Evolutionary conservation across 1,284 basidiomycete genomes (phyloP).

Genomic region (Puccinia polysora): DNA sequence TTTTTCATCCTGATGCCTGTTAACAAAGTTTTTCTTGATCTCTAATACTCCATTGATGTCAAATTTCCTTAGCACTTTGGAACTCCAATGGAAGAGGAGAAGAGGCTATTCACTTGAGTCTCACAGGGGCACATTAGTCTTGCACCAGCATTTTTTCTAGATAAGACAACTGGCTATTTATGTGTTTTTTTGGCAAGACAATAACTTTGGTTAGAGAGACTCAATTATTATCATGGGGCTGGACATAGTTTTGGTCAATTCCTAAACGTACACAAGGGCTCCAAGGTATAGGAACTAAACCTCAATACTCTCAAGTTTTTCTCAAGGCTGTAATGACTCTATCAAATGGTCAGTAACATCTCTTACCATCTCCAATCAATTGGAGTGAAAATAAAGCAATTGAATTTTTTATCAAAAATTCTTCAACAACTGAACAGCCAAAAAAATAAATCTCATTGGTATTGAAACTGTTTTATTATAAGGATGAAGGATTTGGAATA

Average conservation of each 20-base stretch:
- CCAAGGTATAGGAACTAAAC: conserved; percentile 76
- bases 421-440: neutral
- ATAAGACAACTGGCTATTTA: conserved; percentile 71
- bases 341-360: conserved; percentile 69
- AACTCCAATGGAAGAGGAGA: conserved; percentile 72
- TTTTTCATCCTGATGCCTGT: neutral
- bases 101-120: conserved; percentile 83
- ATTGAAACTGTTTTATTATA: conserved; percentile 87
- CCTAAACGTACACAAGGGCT: conserved; percentile 93
- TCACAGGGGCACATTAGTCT: conserved; percentile 92
- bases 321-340: conserved; percentile 80
- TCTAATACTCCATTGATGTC: conserved; percentile 62
- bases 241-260: conserved; percentile 90
- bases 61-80: conserved; percentile 71
- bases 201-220: conserved; percentile 83
- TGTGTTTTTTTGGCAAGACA: conserved; percentile 83
- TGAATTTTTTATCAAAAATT: conserved; percentile 51
- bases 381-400: neutral
- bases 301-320: conserved; percentile 61
- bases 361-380: neutral
- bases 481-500: conserved; percentile 85
- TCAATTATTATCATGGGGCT: conserved; percentile 72
- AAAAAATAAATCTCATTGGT: conserved; percentile 39
- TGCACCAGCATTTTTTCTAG: conserved; percentile 78
- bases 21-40: conserved; percentile 51